phyloP scores from a whole-genome alignment of 306 rosid species.

The Quercus parvula region DNA sequence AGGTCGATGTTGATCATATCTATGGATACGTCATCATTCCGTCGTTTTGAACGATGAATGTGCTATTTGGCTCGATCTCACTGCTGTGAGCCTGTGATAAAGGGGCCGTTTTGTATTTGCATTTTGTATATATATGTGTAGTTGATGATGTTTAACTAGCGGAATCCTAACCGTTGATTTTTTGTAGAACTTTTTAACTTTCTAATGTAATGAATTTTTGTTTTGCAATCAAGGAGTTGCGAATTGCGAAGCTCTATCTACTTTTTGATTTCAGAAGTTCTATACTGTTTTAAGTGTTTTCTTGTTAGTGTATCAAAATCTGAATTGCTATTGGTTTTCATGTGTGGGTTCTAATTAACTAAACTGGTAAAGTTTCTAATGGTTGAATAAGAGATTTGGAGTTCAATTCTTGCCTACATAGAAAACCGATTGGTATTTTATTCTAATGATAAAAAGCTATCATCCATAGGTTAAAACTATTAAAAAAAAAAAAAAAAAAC shows the following conservation, averaged over 20 bases:
- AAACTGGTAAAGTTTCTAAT: no score
- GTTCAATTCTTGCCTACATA: no score
- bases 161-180: conserved; percentile 32
- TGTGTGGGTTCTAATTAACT: not conserved
- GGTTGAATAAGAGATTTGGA: no score
- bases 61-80: no score
- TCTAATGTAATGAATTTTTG: not conserved
- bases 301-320: not conserved
- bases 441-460: no score
- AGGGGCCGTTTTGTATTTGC: not conserved
- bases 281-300: no score
- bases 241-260: not conserved
- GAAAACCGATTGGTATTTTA: no score
- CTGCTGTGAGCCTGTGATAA: no score
- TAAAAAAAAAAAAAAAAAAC: no score
- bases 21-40: conserved; percentile 87
- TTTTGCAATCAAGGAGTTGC: not conserved
- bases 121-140: not conserved
- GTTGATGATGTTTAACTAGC: not conserved
- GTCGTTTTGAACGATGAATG: conserved; percentile 20
- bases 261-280: not conserved
- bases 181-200: not conserved
- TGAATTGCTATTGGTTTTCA: not conserved
- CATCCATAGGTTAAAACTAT: no score
- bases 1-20: conserved; percentile 45